Conservation (phyloP, 2,329 filamentous ascomycete species). For the Calonectria pauciramosa region DNA sequence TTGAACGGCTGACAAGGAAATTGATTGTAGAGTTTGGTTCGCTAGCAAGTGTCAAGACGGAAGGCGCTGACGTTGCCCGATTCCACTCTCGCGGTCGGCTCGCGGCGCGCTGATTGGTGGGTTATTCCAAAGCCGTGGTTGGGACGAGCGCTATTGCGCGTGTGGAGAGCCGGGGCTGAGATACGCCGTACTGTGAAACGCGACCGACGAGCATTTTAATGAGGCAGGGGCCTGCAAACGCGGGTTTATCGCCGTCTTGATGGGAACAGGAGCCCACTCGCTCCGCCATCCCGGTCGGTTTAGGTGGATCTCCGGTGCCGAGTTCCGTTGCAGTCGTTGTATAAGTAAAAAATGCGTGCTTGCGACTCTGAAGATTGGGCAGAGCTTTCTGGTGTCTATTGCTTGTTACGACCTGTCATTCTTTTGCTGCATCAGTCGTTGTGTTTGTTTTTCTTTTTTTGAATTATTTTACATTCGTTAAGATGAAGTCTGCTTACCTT, state of each 20-base stretch:
- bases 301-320: conserved; percentile 5
- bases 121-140: conserved; percentile 5
- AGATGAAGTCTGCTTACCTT: conserved; percentile 19
- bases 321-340: conserved; percentile 10
- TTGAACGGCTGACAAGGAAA: background rate
- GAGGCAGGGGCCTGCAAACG: conserved; percentile 14
- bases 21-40: background rate
- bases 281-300: background rate
- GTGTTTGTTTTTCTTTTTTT: background rate
- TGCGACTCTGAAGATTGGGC: background rate
- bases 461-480: background rate
- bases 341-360: conserved; percentile 6
- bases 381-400: background rate
- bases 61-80: conserved; percentile 1
- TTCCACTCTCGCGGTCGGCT: background rate
- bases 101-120: conserved; percentile 6
- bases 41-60: background rate
- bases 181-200: conserved; percentile 13
- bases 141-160: background rate
- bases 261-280: background rate
- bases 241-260: background rate
- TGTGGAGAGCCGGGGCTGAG: background rate
- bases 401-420: background rate
- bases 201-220: background rate
- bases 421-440: conserved; percentile 1